These are phyloP conservation scores for Solanum ossicruentum DNA, from an alignment of 257 asterid genomes.

Conservation along the genomic window DNA sequence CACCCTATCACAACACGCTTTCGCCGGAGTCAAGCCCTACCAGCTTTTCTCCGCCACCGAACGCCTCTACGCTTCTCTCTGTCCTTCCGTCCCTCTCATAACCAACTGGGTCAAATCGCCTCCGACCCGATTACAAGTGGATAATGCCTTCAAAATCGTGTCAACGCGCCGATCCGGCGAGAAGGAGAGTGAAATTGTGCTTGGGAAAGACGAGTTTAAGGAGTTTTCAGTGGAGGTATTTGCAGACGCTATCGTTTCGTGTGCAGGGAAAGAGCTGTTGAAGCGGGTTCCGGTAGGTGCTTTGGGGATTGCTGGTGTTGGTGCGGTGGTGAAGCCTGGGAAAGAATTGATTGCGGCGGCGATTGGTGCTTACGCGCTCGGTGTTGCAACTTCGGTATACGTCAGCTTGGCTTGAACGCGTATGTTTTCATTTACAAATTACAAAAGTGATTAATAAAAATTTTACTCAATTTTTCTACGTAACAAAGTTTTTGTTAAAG, in stretches of 20 bases:
- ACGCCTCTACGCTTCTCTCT: slow-evolving; percentile 46
- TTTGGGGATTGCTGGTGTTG: slow-evolving; percentile 60
- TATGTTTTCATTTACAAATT: neutral
- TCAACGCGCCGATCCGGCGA: slow-evolving; percentile 19
- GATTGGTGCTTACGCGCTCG: slow-evolving; percentile 75
- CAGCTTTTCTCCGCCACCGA: slow-evolving; percentile 64
- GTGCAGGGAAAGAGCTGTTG: slow-evolving; percentile 31
- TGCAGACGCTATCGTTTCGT: slow-evolving; percentile 33
- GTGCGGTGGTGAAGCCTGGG: slow-evolving; percentile 39
- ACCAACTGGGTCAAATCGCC: slow-evolving; percentile 52
- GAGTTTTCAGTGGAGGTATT: slow-evolving; percentile 44
- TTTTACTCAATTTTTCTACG: no score
- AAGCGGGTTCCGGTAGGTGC: slow-evolving; percentile 54
- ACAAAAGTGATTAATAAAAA: neutral
- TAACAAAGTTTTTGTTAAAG: neutral
- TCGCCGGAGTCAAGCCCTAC: slow-evolving; percentile 62
- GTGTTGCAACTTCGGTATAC: slow-evolving; percentile 36
- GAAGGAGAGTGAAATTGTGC: slow-evolving; percentile 9
- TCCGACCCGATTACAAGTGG: slow-evolving; percentile 48
- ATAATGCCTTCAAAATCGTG: slow-evolving; percentile 30
- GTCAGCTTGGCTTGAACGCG: slow-evolving; percentile 19
- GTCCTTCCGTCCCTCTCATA: slow-evolving; percentile 31
- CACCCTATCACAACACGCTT: slow-evolving; percentile 57
- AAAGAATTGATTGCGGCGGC: slow-evolving; percentile 45
- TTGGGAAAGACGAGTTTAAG: slow-evolving; percentile 39